Percentiles rank a stretch among this genome's conserved stretches.
These are phyloP conservation scores for Saturnispora sekii DNA, from an alignment of 805 yeast genomes.

Conservation along the genomic window DNA sequence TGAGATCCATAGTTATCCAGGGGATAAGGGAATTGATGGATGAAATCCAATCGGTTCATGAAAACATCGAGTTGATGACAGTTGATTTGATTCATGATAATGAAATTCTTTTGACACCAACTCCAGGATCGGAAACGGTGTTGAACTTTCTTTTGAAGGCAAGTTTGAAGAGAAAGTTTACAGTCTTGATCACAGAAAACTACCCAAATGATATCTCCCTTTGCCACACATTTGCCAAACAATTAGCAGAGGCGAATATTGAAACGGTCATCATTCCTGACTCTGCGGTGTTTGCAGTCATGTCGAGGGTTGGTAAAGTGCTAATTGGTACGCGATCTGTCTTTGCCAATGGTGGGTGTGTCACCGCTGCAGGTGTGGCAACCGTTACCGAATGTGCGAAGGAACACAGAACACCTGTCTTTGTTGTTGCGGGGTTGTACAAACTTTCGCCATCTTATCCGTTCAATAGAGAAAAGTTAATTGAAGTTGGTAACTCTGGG, in stretches of 20 bases:
- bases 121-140: conserved; percentile 87
- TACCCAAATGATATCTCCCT: conserved; percentile 78
- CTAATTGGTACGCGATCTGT: conserved; percentile 87
- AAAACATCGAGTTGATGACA: conserved; percentile 83
- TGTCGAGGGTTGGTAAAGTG: conserved; percentile 96
- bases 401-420: conserved; percentile 91
- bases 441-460: conserved; percentile 92
- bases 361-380: conserved; percentile 83
- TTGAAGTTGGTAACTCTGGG: conserved; percentile 92
- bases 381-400: conserved; percentile 93
- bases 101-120: conserved; percentile 79
- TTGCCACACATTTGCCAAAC: conserved; percentile 73
- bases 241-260: conserved; percentile 73
- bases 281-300: conserved; percentile 84
- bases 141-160: conserved; percentile 80
- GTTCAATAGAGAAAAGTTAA: conserved; percentile 69
- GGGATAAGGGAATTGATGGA: conserved; percentile 88
- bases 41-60: conserved; percentile 82
- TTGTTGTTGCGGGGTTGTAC: conserved; percentile 89
- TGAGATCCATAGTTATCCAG: conserved; percentile 79
- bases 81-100: conserved; percentile 92
- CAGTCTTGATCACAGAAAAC: conserved; percentile 84
- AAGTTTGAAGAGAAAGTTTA: conserved; percentile 79
- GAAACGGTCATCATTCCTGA: conserved; percentile 91
- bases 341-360: conserved; percentile 93